Conservation (phyloP, 2,329 filamentous ascomycete genomes). For the Penicillium sclerotiorum region DNA sequence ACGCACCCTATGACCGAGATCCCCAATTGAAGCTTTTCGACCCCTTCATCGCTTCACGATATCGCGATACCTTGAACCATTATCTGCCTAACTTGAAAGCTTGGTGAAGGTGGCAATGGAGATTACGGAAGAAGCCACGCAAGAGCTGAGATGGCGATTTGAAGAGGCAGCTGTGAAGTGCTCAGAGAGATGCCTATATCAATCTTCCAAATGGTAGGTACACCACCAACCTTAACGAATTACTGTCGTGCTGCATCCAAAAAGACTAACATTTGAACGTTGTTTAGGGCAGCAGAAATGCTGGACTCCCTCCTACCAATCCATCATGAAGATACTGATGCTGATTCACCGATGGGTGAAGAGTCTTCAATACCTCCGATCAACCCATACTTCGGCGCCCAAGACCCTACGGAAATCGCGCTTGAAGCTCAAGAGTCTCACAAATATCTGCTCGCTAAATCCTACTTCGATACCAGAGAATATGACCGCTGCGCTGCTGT, state of each 20-base stretch:
- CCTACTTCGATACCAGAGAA: conserved; percentile 92
- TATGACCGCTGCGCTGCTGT: conserved; percentile 91
- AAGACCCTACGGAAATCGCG: conserved; percentile 70
- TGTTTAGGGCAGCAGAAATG: conserved; percentile 83
- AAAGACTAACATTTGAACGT: conserved; percentile 19
- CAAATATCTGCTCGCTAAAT: conserved; percentile 87
- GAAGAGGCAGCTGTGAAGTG: conserved; percentile 88
- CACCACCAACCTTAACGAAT: conserved; percentile 9
- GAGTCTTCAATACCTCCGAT: conserved; percentile 54
- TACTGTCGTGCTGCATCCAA: background rate
- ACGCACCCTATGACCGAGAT: too few relatives aligned
- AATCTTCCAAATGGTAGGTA: conserved; percentile 87
- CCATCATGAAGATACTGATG: conserved; percentile 61
- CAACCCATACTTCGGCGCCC: conserved; percentile 56
- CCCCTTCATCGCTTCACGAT: background rate
- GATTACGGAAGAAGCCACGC: conserved; percentile 41
- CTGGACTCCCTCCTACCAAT: conserved; percentile 73
- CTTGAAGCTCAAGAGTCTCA: conserved; percentile 79
- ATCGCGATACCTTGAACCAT: too few relatives aligned
- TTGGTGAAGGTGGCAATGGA: conserved; percentile 28
- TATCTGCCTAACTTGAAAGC: background rate
- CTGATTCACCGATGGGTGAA: conserved; percentile 61
- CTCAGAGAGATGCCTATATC: conserved; percentile 92
- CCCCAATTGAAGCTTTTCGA: background rate
- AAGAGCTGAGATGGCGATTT: conserved; percentile 70